phyloP scores from a whole-genome alignment of 257 asterid genomes.

The Nicotiana obtusifolia region DNA sequence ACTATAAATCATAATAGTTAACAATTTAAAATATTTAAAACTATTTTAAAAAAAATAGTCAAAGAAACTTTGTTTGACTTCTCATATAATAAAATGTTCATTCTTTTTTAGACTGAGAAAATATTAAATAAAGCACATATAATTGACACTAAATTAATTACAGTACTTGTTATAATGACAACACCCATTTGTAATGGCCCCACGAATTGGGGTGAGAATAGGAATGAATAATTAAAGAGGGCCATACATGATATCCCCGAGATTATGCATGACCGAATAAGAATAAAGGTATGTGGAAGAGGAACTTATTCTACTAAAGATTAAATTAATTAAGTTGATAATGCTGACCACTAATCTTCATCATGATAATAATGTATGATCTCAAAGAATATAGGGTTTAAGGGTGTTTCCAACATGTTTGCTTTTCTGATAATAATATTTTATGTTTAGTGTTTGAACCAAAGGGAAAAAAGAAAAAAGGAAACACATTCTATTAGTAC shows the following conservation, averaged over 20 bases:
- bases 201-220: not conserved
- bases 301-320: not conserved
- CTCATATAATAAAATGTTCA: too few relatives aligned
- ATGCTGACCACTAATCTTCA: not conserved
- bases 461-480: too few relatives aligned
- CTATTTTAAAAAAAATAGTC: too few relatives aligned
- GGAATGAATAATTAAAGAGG: not conserved
- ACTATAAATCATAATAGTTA: too few relatives aligned
- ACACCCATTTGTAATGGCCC: not conserved
- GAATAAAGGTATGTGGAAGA: slow-evolving; percentile 5
- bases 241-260: slow-evolving; percentile 1
- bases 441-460: too few relatives aligned
- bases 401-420: not conserved
- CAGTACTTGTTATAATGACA: not conserved
- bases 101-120: too few relatives aligned
- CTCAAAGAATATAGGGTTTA: not conserved
- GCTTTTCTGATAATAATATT: not conserved
- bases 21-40: too few relatives aligned
- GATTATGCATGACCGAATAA: slow-evolving; percentile 8
- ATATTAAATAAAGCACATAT: too few relatives aligned
- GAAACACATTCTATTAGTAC: too few relatives aligned
- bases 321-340: not conserved
- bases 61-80: too few relatives aligned
- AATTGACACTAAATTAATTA: not conserved
- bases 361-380: not conserved